Base-by-base conservation (phyloP, 257 asterid species). In the Plectranthus barbatus region DNA sequence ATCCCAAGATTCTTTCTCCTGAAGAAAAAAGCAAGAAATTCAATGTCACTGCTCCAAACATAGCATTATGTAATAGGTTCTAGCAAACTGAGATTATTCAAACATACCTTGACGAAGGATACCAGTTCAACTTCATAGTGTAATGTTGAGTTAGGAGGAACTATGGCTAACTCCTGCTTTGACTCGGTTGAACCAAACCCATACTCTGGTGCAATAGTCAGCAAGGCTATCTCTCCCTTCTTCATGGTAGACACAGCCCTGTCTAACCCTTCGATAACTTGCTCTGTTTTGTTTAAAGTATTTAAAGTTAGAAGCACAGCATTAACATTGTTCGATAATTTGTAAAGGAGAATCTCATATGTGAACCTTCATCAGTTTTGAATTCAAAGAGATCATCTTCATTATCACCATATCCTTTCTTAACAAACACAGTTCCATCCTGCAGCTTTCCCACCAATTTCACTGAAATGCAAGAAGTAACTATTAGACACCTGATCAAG, bases 1-100 rank as follows among this genome's bases (percentile, higher is more conserved):
- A 31, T 86, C 92, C 95, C 89, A 86, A 4, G 95, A 86, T 64
- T 86, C 91, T 68, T 79, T 86, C 11, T 86, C 93, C 93, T 82
- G 62, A n/a, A 64, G 24, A 5, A 37, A 51, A 5, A 59, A 9
- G 5, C 8, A 14, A n/a, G 17, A 13, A 15, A 44, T 31, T 31
- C 44, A 14, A 42, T 20, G 3, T 14, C 37, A 31, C 23, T 36
- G 4, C 17, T 26, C 18, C 18, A 26, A 15, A 57, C 18, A 9
- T n/a, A 15, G 39, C 44, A 15, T 26, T 26, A 41, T 29, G 1
- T 37, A 9, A 37, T 0, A 37, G 1, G 6, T n/a, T 29, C 10
- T 29, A 17, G 1, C 36, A 41, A 18, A 18, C 24, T 14, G 45
- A 7, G 2, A 9, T 18, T 18, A 18, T 1, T 5, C 6, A 0